Percentiles rank a stretch among this genome's conserved stretches.
Evolutionary conservation across 2,329 filamentous ascomycete genomes (phyloP).

Genomic region (Trichoderma guizhouense): DNA sequence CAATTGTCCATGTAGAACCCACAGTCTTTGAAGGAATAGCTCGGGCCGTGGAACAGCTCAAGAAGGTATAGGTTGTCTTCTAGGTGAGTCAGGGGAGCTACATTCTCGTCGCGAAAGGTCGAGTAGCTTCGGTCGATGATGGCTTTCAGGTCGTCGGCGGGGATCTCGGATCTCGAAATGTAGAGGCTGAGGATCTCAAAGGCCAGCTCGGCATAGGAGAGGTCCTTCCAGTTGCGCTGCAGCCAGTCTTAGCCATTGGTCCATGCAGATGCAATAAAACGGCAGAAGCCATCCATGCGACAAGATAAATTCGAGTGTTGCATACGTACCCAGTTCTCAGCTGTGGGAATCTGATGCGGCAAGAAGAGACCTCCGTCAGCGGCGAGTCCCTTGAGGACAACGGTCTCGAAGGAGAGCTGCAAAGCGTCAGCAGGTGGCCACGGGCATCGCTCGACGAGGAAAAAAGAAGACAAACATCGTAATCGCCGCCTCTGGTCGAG

Average conservation of each 20-base stretch:
- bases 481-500: slow-evolving; percentile 29
- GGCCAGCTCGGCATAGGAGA: slow-evolving; percentile 77
- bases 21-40: slow-evolving; percentile 87
- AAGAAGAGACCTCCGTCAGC: slow-evolving; percentile 86
- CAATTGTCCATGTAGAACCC: not conserved
- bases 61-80: slow-evolving; percentile 76
- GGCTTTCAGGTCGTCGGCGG: slow-evolving; percentile 70
- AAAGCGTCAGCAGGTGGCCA: not conserved
- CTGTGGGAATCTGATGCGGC: slow-evolving; percentile 70
- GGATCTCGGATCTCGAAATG: slow-evolving; percentile 81
- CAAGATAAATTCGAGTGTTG: not conserved
- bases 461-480: slow-evolving; percentile 22
- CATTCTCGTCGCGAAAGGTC: slow-evolving; percentile 69
- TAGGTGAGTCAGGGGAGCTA: slow-evolving; percentile 74
- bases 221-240: slow-evolving; percentile 63
- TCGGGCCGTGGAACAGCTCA: slow-evolving; percentile 95
- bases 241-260: slow-evolving; percentile 10
- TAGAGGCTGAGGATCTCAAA: slow-evolving; percentile 84
- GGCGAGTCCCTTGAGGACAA: slow-evolving; percentile 85
- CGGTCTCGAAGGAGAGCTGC: slow-evolving; percentile 84
- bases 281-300: not conserved
- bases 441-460: not conserved
- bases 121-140: slow-evolving; percentile 85
- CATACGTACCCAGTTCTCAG: slow-evolving; percentile 21
- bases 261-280: not conserved